Conservation (phyloP, 306 rosid genomes). For the Biancaea sappan region DNA sequence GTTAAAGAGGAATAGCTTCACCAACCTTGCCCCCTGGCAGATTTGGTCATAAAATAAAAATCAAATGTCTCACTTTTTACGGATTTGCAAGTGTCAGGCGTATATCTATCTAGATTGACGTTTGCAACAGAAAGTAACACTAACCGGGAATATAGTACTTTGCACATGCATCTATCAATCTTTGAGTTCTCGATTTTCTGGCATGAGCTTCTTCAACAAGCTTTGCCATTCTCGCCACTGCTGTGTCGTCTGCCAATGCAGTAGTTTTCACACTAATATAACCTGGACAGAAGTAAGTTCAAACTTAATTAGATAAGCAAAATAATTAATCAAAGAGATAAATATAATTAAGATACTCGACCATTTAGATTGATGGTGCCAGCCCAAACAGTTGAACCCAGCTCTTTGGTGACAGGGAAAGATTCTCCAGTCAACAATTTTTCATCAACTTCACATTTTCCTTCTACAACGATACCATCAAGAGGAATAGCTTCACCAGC, state of each 20-base stretch:
- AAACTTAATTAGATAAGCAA: not conserved
- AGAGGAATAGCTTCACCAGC: slow-evolving; percentile 89
- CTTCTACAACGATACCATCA: slow-evolving; percentile 83
- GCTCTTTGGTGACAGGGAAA: slow-evolving; percentile 82
- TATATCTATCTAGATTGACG: not conserved
- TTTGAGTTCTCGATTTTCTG: slow-evolving; percentile 68
- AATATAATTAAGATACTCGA: not conserved
- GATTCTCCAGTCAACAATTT: slow-evolving; percentile 90
- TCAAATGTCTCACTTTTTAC: too few species aligned
- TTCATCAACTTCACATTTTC: slow-evolving; percentile 85
- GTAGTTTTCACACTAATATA: slow-evolving; percentile 78
- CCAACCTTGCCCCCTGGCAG: too few species aligned
- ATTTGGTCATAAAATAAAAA: too few species aligned
- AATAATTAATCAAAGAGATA: not conserved
- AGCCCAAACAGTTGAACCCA: slow-evolving; percentile 76
- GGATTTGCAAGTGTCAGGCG: not conserved
- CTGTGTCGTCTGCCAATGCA: slow-evolving; percentile 76
- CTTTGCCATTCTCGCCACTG: slow-evolving; percentile 84
- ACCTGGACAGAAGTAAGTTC: slow-evolving; percentile 45
- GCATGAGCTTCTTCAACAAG: slow-evolving; percentile 88
- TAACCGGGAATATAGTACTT: slow-evolving; percentile 82
- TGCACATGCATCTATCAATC: slow-evolving; percentile 77
- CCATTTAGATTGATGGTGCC: slow-evolving; percentile 87
- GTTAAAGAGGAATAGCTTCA: too few species aligned
- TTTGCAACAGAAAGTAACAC: not conserved